Percentiles rank a stretch among this genome's conserved stretches.
These are phyloP conservation scores for Cercospora sp. DNA, from an alignment of 2,329 filamentous ascomycete genomes.

Conservation along the genomic window DNA sequence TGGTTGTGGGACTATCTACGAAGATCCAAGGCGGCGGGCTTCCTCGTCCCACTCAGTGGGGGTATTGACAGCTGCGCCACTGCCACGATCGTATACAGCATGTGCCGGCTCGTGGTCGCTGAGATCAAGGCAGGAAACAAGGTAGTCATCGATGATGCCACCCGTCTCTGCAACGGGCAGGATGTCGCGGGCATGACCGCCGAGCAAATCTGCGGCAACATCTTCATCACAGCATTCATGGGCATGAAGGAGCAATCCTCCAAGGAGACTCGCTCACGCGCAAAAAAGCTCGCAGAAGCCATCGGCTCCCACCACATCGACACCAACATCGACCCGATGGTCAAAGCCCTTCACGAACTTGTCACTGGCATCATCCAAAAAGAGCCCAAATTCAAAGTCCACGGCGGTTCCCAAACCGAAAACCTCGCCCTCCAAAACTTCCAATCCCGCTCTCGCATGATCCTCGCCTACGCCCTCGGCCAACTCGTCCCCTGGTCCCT, in stretches of 20 bases:
- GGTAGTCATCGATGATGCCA: conserved; percentile 57
- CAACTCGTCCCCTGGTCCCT: conserved; percentile 63
- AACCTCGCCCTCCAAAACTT: conserved; percentile 69
- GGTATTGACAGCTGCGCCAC: conserved; percentile 63
- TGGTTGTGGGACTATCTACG: conserved; percentile 67
- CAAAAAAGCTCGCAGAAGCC: conserved; percentile 58
- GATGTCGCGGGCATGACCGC: conserved; percentile 52
- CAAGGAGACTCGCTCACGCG: conserved; percentile 65
- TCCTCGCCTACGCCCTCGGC: conserved; percentile 63
- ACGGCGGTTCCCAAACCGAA: conserved; percentile 61
- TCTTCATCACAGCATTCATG: conserved; percentile 69
- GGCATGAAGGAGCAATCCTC: conserved; percentile 66
- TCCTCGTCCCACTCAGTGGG: conserved; percentile 58
- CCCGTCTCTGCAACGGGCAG: conserved; percentile 53
- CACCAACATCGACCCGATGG: conserved; percentile 70
- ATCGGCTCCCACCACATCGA: conserved; percentile 74
- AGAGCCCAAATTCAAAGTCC: conserved; percentile 61
- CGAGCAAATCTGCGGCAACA: conserved; percentile 59
- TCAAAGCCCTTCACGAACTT: conserved; percentile 60
- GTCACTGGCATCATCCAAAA: conserved; percentile 61
- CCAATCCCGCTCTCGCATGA: conserved; percentile 66
- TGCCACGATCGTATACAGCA: conserved; percentile 49
- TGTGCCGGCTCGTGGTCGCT: conserved; percentile 57
- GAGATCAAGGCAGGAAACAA: conserved; percentile 54
- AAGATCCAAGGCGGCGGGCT: conserved; percentile 55